Percentiles rank a stretch among this genome's conserved stretches.
phyloP scores from a whole-genome alignment of 768 basidiomycete species.

The Serpula lacrymans region DNA sequence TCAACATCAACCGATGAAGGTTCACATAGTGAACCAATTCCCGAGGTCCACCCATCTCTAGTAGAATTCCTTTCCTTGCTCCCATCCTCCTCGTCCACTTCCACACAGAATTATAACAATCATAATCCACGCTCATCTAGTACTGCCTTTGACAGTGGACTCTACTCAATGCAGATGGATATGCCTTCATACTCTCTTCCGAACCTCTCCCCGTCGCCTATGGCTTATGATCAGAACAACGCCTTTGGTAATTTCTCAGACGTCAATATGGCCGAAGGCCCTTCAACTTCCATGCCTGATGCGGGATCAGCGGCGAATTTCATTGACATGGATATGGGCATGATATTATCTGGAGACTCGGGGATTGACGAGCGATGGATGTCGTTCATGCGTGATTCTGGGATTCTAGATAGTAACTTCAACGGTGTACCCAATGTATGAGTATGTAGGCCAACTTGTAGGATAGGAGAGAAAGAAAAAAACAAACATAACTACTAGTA shows the following conservation, averaged over 20 bases:
- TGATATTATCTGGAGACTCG: constrained; percentile 56
- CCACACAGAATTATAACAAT: no score
- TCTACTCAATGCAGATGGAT: no score
- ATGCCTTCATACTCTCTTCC: no score
- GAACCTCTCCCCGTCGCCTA: constrained; percentile 6
- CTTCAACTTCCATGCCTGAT: background rate
- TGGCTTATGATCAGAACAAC: constrained; percentile 6
- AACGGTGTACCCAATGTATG: no score
- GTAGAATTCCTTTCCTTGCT: constrained; percentile 54
- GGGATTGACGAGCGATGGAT: constrained; percentile 66
- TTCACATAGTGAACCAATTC: constrained; percentile 21
- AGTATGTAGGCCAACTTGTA: no score
- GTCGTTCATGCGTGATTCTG: constrained; percentile 61
- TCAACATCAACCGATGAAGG: constrained; percentile 25
- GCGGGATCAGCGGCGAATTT: constrained; percentile 23
- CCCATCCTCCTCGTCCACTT: constrained; percentile 33
- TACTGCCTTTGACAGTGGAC: no score
- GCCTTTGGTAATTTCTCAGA: constrained; percentile 8
- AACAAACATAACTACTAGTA: no score
- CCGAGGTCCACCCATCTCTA: constrained; percentile 58
- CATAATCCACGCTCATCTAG: no score
- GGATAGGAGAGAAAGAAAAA: no score
- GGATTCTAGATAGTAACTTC: constrained; percentile 41
- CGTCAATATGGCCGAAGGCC: constrained; percentile 12
- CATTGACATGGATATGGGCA: constrained; percentile 38